Evolutionary conservation across 305 asterid species (phyloP), one percentile per base, ranked within the genome.

Genomic region (Caryopteris hybrid): DNA sequence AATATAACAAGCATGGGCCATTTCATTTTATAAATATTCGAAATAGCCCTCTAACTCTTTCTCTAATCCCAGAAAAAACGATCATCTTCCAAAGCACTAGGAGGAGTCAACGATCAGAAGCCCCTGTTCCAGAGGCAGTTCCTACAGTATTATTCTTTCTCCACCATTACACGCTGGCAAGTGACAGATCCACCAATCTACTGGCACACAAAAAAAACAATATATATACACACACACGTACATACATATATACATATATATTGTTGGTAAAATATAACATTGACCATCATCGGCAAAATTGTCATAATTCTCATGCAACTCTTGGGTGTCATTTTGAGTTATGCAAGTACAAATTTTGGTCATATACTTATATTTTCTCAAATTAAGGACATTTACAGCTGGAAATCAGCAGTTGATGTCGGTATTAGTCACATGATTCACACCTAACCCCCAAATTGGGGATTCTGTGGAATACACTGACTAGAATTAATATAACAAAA

Each of bases 181-280:
- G 72, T 55, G 78, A 59, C 68, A 0, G 81, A 74, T 50, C 77
- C 84, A 21, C 61, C 75, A 22, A 81, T 86, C 89, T 80, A 81
- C 74, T 59, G 52, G 72, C 38, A 67, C 72, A 61, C 72, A 71
- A 65, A 61, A 70, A 71, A 65, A 63, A 64, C n/a, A n/a, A n/a
- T n/a, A n/a, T n/a, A n/a, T n/a, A n/a, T n/a, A n/a, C n/a, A n/a
- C n/a, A n/a, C n/a, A n/a, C n/a, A n/a, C n/a, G n/a, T n/a, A n/a
- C n/a, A n/a, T n/a, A n/a, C n/a, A n/a, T n/a, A n/a, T n/a, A n/a
- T n/a, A 2, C 2, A 43, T 34, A 64, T 39, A 33, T 5, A 36
- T 52, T 57, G 65, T 57, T 36, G 41, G 71, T 54, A 55, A 53
- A 64, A 72, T 42, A 71, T 38, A 47, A 16, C 48, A 59, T 31